These are phyloP conservation scores for Trypanosoma cruzi DNA, from an alignment of 208 protist genomes.

Conservation along the genomic window DNA sequence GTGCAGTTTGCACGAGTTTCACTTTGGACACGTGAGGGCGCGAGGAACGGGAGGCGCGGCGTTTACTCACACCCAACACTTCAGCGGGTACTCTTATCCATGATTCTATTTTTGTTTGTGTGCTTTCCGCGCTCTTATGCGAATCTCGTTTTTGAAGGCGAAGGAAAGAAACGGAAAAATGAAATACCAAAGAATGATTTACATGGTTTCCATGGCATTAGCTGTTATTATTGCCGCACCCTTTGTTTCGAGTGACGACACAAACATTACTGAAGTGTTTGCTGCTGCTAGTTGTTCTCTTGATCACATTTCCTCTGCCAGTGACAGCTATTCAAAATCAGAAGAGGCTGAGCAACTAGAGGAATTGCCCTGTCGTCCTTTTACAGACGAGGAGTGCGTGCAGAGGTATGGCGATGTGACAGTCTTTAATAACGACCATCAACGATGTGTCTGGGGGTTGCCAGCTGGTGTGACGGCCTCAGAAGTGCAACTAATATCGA, in stretches of 20 bases:
- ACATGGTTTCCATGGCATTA: neutral
- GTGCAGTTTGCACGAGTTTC: too few species aligned
- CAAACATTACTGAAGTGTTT: neutral
- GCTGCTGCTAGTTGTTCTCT: neutral
- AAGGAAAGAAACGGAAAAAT: too few species aligned
- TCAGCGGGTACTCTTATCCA: too few species aligned
- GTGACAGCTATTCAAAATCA: neutral
- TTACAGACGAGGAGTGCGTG: neutral
- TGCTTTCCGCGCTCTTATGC: too few species aligned
- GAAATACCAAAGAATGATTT: too few species aligned
- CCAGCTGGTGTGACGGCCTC: neutral
- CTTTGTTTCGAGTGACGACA: neutral
- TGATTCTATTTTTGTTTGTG: too few species aligned
- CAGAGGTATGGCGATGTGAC: conserved; percentile 1
- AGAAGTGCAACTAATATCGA: neutral
- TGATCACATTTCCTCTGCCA: neutral
- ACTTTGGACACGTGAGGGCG: too few species aligned
- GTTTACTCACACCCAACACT: too few species aligned
- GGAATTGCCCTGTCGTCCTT: conserved; percentile 1
- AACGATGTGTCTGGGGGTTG: conserved; percentile 1
- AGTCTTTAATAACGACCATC: neutral
- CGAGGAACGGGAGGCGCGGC: too few species aligned
- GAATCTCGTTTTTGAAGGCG: too few species aligned
- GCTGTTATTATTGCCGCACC: neutral
- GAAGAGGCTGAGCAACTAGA: neutral